A percentile compares a stretch with the other conserved stretches of the same genome.
phyloP scores from a whole-genome alignment of 1,139 yeast species.

The Barnettozyma hawaiiensis region DNA sequence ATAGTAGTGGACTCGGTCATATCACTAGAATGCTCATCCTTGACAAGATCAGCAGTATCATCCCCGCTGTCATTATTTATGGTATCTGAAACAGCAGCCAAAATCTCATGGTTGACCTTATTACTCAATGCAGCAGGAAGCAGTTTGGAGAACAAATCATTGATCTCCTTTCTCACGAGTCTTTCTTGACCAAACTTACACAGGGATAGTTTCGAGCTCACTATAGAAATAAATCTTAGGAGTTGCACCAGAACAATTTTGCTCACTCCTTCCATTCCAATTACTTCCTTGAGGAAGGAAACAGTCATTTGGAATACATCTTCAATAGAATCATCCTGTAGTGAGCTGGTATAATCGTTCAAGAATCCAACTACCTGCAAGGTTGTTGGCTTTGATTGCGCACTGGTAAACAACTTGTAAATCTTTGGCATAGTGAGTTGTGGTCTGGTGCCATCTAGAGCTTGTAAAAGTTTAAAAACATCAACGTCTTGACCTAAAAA shows the following conservation, averaged over 20 bases:
- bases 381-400: conserved; percentile 10
- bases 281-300: conserved; percentile 54
- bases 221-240: conserved; percentile 42
- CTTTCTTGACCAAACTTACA: conserved; percentile 59
- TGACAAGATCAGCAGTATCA: not conserved
- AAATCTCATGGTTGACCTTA: conserved; percentile 17
- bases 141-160: conserved; percentile 56
- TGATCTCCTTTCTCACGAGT: conserved; percentile 56
- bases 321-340: conserved; percentile 71
- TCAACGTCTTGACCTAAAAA: conserved; percentile 17
- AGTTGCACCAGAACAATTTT: conserved; percentile 46
- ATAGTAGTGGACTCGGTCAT: conserved; percentile 7
- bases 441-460: conserved; percentile 81
- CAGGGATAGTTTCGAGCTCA: conserved; percentile 52
- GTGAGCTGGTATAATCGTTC: conserved; percentile 51
- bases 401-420: conserved; percentile 13
- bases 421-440: conserved; percentile 59
- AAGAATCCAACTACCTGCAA: conserved; percentile 42
- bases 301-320: conserved; percentile 64
- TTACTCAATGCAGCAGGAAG: conserved; percentile 37
- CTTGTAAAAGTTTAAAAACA: conserved; percentile 56
- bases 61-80: conserved; percentile 13
- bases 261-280: conserved; percentile 36
- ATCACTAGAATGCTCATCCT: conserved; percentile 5
- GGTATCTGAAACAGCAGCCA: conserved; percentile 13